Conservation (phyloP, 1,284 basidiomycete species). For the Moniliella sp. region DNA sequence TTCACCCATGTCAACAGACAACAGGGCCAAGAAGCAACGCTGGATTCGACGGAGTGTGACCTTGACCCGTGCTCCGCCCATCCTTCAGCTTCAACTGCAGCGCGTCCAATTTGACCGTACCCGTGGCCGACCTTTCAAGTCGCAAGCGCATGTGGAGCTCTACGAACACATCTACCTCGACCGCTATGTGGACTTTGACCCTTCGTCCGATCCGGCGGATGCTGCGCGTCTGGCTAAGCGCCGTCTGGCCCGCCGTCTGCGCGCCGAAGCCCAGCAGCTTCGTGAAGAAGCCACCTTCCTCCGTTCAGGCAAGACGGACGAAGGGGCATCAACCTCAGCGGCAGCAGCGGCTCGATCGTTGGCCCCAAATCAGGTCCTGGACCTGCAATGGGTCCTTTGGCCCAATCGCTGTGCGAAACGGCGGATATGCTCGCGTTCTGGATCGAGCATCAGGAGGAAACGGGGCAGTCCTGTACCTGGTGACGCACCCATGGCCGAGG, state of each 20-base stretch:
- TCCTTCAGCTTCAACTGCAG: conserved; percentile 73
- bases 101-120: conserved; percentile 87
- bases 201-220: conserved; percentile 39
- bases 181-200: conserved; percentile 54
- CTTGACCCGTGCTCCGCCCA: conserved; percentile 62
- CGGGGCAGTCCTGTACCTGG: too few species aligned
- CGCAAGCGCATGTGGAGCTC: conserved; percentile 80
- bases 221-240: not conserved
- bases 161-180: conserved; percentile 69
- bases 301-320: not conserved
- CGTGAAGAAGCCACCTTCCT: conserved; percentile 2
- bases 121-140: conserved; percentile 71
- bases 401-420: too few species aligned
- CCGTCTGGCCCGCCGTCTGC: not conserved
- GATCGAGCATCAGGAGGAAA: too few species aligned
- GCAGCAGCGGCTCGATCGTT: not conserved
- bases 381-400: too few species aligned
- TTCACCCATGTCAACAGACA: too few species aligned
- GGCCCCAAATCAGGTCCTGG: too few species aligned
- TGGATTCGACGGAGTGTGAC: conserved; percentile 62
- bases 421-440: too few species aligned
- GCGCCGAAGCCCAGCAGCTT: conserved; percentile 3
- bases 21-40: conserved; percentile 40
- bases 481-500: too few species aligned
- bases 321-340: not conserved